Base-by-base conservation (phyloP, 306 rosid species). In the Glycine latifolia region DNA sequence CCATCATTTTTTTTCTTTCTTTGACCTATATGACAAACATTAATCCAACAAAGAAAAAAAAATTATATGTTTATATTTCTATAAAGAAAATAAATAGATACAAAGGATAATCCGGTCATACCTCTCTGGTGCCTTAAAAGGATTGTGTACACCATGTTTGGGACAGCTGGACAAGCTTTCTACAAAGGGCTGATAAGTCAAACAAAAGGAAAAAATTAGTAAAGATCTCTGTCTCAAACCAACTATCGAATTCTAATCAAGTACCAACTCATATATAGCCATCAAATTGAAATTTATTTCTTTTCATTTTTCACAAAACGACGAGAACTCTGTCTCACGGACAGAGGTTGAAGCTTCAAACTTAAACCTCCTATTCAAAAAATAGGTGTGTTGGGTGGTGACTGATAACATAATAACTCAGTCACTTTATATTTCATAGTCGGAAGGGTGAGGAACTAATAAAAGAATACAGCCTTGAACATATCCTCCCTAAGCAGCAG, bases 101-200 rank as follows among this genome's bases (percentile, higher is more conserved):
- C 75, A 56, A 59, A 67, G 46, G 49, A 79, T 11, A 82, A 55
- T 61, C 33, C 75, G 84, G 67, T 62, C 86, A 67, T 77, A 95
- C 99, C 99, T 91, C 90, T 95, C 96, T 2, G 99, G 99, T 49
- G 91, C 90, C 90, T 95, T 95, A 83, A 95, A 93, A 8, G 99
- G 99, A 83, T 95, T 95, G 85, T 95, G 99, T 10, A 93, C 82
- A 77, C 99, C 99, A 79, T 93, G 99, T 79, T 95, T 95, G 13
- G 99, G 98, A 78, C 99, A 95, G 85, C 80, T 85, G 83, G 92
- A 71, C 89, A 95, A 90, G 89, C 99, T 93, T 87, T 93, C 84
- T 66, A 91, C 94, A 76, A 89, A 93, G 15, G 99, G 99, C 97
- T 93, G 87, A 77, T 46, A 67, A 75, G 87, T 79, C 63, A 79